Conservation (phyloP, 352 stramenopile species). For the Hyaloperonospora brassicae region DNA sequence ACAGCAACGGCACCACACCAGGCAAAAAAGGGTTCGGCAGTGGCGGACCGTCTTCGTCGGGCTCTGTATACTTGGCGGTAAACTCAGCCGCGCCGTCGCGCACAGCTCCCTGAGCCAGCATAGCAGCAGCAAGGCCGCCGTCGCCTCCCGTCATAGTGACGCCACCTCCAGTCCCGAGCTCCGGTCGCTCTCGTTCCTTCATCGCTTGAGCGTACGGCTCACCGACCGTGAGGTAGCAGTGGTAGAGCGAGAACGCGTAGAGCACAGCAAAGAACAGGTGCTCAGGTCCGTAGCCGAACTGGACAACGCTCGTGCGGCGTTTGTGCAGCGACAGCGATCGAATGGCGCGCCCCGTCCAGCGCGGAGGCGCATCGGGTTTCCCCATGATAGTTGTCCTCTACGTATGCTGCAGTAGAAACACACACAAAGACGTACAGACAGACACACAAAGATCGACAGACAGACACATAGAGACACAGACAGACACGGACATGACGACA, state of each 20-base stretch:
- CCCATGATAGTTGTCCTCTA: slow-evolving; percentile 20
- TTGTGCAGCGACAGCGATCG: slow-evolving; percentile 55
- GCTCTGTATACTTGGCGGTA: slow-evolving; percentile 50
- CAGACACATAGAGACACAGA: too few species aligned
- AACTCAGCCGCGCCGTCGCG: slow-evolving; percentile 35
- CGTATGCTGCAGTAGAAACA: slow-evolving; percentile 1
- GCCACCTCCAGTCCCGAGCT: slow-evolving; percentile 34
- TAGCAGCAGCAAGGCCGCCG: slow-evolving; percentile 56
- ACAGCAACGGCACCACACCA: slow-evolving; percentile 85
- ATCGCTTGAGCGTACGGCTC: slow-evolving; percentile 73
- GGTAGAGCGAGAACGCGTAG: slow-evolving; percentile 64
- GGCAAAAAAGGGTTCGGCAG: slow-evolving; percentile 88
- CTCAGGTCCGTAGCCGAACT: slow-evolving; percentile 61
- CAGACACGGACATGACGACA: too few species aligned
- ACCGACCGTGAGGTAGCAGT: slow-evolving; percentile 52
- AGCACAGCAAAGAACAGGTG: slow-evolving; percentile 61
- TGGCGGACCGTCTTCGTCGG: slow-evolving; percentile 53
- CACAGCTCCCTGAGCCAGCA: slow-evolving; percentile 61
- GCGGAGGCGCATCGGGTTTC: slow-evolving; percentile 29
- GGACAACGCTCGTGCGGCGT: slow-evolving; percentile 45
- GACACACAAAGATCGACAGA: too few species aligned
- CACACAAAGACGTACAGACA: too few species aligned
- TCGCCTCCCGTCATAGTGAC: slow-evolving; percentile 19
- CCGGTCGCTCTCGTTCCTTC: slow-evolving; percentile 55
- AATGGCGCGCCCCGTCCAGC: slow-evolving; percentile 69